Conservation (phyloP, 2,329 filamentous ascomycete species). For the Sclerotinia minor region DNA sequence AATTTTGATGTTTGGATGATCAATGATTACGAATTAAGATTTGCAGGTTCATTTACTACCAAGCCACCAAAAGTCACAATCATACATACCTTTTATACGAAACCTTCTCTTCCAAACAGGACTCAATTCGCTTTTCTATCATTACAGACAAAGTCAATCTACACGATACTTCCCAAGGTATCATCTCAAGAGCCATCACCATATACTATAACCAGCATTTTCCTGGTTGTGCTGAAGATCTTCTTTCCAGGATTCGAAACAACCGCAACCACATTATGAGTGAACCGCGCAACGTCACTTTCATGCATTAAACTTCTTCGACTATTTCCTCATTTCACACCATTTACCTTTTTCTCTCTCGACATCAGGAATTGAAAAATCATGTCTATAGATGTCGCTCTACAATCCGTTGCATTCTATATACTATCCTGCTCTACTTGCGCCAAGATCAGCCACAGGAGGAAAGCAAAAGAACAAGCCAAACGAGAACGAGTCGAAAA, state of each 20-base stretch:
- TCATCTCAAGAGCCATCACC: background rate
- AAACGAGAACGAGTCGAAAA: constrained; percentile 67
- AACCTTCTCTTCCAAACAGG: background rate
- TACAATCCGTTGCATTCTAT: constrained; percentile 79
- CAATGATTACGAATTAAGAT: constrained; percentile 4
- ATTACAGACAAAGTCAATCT: background rate
- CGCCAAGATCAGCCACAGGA: constrained; percentile 66
- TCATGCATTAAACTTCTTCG: constrained; percentile 20
- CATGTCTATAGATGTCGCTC: constrained; percentile 58
- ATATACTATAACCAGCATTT: background rate
- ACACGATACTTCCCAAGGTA: background rate
- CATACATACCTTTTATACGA: constrained; percentile 2
- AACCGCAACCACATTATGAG: constrained; percentile 15
- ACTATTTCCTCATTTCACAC: background rate
- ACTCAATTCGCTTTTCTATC: background rate
- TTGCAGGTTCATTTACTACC: background rate
- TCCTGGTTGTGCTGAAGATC: background rate
- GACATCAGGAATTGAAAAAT: background rate
- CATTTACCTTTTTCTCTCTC: background rate
- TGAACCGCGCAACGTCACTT: constrained; percentile 16
- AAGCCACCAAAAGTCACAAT: background rate
- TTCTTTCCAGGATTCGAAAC: constrained; percentile 14
- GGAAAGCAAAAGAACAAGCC: constrained; percentile 70
- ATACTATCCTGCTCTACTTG: constrained; percentile 78
- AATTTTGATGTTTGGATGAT: background rate